Base-by-base conservation (phyloP, 2,329 filamentous ascomycete genomes). In the Verticillium klebahnii region DNA sequence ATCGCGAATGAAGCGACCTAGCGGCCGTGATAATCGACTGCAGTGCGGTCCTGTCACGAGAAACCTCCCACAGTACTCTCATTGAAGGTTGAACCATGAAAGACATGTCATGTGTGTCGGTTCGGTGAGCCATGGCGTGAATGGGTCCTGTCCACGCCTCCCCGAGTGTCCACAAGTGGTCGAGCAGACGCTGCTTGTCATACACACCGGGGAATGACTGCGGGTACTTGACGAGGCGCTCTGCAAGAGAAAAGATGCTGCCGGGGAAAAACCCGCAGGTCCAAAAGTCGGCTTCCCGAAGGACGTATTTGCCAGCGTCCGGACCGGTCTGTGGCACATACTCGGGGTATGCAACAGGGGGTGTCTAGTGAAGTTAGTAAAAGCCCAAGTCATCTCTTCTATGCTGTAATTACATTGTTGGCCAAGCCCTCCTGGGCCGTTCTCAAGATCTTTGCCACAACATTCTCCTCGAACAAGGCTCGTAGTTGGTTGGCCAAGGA, bases 91-190 rank as follows among this genome's bases (percentile, higher is more conserved):
- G 76, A 3, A 84, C 78, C 65, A 85, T 83, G 64, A 85, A 85
- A 0, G 78, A 80, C 71, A 85, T 77, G 57, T 85, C 82, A 60
- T 85, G 82, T 0, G 82, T 85, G 60, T 83, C 80, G 4, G 74
- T 82, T 5, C 78, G 75, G 63, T 64, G 68, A 19, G 73, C 71
- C 64, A 73, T 71, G 36, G 61, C 25, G 64, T 75, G 75, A 0
- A 80, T 66, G 0, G 75, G 76, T 2, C 69, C 72, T 2, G 73
- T 69, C 77, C 76, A 78, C 1, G 65, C 56, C 3, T 61, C 61
- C 1, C 72, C 72, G 1, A 74, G 64, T 0, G 58, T 55, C 15
- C 67, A 63, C 1, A 77, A 69, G 7, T 50, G n/a, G 12, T 50
- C 45, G 8, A 50, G 45, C 6, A 50, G 45, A 50, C 19, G 45